Evolutionary conservation across 352 stramenopile genomes (phyloP).

Genomic region (Globisporangium lucens): DNA sequence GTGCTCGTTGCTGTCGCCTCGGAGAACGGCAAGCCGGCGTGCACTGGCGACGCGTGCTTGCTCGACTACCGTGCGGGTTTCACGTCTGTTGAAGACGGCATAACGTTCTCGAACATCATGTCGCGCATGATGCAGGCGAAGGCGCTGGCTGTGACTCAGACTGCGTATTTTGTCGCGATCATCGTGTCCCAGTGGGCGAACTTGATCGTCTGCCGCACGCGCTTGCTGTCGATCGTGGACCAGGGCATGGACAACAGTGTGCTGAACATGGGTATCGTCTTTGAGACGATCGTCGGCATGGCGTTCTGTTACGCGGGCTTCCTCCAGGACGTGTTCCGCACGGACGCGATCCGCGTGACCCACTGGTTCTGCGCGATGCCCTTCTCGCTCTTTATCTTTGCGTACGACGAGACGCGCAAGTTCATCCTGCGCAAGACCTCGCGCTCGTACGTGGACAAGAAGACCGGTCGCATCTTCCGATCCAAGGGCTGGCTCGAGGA

Average conservation of each 20-base stretch:
- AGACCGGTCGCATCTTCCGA: constrained; percentile 53
- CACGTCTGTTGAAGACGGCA: constrained; percentile 27
- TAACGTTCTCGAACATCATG: constrained; percentile 59
- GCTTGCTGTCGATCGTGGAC: constrained; percentile 74
- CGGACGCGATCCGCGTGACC: constrained; percentile 64
- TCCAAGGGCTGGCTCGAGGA: constrained; percentile 68
- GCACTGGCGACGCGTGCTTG: constrained; percentile 35
- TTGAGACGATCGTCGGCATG: constrained; percentile 77
- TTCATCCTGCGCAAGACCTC: constrained; percentile 77
- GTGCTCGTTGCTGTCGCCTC: constrained; percentile 14
- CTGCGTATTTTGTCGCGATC: constrained; percentile 73
- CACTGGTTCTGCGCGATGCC: constrained; percentile 87
- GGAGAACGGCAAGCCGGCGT: constrained; percentile 20
- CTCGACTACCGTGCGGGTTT: constrained; percentile 42
- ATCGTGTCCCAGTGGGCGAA: constrained; percentile 86
- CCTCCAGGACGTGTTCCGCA: constrained; percentile 72
- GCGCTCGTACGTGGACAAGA: constrained; percentile 42
- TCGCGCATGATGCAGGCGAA: constrained; percentile 72
- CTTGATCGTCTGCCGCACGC: constrained; percentile 85
- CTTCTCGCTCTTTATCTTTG: constrained; percentile 78
- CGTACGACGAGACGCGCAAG: constrained; percentile 88
- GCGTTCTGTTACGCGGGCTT: constrained; percentile 73
- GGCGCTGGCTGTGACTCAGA: constrained; percentile 74
- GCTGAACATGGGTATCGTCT: constrained; percentile 87
- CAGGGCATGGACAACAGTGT: constrained; percentile 88